Conservation (phyloP, 2,329 filamentous ascomycete species). For the Neofusicoccum sp. region DNA sequence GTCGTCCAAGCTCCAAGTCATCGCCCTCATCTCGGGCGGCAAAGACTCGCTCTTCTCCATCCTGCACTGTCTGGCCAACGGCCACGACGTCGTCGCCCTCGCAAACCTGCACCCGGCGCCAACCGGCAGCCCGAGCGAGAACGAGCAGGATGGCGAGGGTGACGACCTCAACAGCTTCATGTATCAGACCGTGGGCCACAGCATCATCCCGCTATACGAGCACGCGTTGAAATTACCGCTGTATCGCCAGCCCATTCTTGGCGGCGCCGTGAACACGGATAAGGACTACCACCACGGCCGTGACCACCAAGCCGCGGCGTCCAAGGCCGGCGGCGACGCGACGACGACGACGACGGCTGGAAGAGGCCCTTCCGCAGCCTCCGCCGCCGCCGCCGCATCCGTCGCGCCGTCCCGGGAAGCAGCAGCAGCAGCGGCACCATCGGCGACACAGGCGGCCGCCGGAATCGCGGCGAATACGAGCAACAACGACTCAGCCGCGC, state of each 20-base stretch:
- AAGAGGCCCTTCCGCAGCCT: background rate
- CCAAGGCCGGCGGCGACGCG: constrained; percentile 25
- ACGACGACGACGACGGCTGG: constrained; percentile 15
- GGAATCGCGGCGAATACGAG: background rate
- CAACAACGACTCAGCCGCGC: background rate
- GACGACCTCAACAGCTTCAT: constrained; percentile 94
- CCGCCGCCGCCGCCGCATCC: background rate
- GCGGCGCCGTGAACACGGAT: constrained; percentile 66
- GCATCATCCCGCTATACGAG: constrained; percentile 80
- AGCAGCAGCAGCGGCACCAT: constrained; percentile 9
- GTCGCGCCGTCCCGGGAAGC: background rate
- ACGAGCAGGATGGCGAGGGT: constrained; percentile 42
- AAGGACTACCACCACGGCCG: constrained; percentile 60
- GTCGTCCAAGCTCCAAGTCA: constrained; percentile 56
- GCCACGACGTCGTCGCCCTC: constrained; percentile 80
- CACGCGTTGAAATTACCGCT: constrained; percentile 76
- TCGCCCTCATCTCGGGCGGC: constrained; percentile 90
- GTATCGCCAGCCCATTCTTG: constrained; percentile 75
- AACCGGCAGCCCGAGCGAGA: constrained; percentile 22
- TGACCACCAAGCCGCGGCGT: background rate
- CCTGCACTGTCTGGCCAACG: constrained; percentile 83
- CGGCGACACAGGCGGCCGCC: background rate
- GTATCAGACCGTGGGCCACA: constrained; percentile 97
- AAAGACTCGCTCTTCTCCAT: constrained; percentile 96
- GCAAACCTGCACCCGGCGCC: constrained; percentile 77